phyloP scores from a whole-genome alignment of 768 basidiomycete species.

The Boletus barrowsii region DNA sequence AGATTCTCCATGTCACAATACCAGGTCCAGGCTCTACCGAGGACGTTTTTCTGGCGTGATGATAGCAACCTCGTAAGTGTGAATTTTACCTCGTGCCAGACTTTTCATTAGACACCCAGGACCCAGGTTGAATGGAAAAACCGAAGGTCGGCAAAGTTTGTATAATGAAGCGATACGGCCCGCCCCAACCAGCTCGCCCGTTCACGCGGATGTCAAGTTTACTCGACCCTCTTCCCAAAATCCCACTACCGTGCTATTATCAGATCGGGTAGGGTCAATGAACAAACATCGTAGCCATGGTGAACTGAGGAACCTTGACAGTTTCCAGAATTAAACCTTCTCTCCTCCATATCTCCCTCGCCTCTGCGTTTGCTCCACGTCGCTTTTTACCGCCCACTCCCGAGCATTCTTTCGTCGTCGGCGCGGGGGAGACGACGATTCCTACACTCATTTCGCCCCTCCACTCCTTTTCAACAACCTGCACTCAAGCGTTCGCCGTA shows the following conservation, averaged over 20 bases:
- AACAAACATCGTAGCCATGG: slow-evolving; percentile 22
- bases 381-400: slow-evolving; percentile 1
- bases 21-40: no score
- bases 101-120: background rate
- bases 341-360: slow-evolving; percentile 10
- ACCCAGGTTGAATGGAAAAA: slow-evolving; percentile 1
- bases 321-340: slow-evolving; percentile 5
- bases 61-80: no score
- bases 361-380: background rate
- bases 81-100: no score
- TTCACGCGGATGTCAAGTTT: slow-evolving; percentile 3
- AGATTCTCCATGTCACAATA: no score
- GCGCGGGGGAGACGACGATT: slow-evolving; percentile 11
- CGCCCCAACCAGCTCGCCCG: background rate
- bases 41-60: no score
- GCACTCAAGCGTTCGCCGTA: background rate
- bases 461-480: slow-evolving; percentile 16
- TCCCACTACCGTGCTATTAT: background rate
- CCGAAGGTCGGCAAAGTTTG: background rate
- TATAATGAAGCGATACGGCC: background rate
- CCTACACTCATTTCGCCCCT: slow-evolving; percentile 22
- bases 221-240: slow-evolving; percentile 5
- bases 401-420: slow-evolving; percentile 5
- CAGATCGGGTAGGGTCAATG: background rate
- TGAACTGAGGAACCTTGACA: slow-evolving; percentile 7